Evolutionary conservation across 2,329 filamentous ascomycete species (phyloP).

Genomic region (Endoconidiophora laricicola): DNA sequence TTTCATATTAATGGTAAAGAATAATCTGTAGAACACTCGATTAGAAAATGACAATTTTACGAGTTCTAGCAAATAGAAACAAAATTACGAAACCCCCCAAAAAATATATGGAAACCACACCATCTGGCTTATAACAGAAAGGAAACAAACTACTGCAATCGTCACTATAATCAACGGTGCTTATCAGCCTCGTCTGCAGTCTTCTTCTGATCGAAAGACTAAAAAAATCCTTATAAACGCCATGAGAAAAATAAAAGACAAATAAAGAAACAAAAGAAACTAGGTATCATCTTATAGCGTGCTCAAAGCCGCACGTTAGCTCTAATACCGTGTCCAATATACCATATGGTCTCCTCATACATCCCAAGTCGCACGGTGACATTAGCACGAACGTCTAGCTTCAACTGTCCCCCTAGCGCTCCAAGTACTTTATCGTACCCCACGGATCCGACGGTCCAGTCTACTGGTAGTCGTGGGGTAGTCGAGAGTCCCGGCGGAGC

Average conservation of each 20-base stretch:
- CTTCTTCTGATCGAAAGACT: background rate
- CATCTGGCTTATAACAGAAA: background rate
- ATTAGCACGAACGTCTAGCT: slow-evolving; percentile 60
- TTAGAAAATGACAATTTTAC: no score
- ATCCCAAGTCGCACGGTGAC: slow-evolving; percentile 58
- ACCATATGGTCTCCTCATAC: slow-evolving; percentile 60
- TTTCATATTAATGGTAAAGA: no score
- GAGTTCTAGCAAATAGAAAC: background rate
- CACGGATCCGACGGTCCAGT: slow-evolving; percentile 59
- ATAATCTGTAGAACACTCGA: no score
- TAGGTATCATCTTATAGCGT: background rate
- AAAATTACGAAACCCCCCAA: background rate
- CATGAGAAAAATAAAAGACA: background rate
- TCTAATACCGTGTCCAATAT: slow-evolving; percentile 51
- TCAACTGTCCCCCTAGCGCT: slow-evolving; percentile 64
- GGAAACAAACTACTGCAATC: background rate
- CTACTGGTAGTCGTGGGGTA: slow-evolving; percentile 65
- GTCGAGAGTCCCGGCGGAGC: slow-evolving; percentile 57
- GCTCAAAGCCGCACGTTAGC: slow-evolving; percentile 40
- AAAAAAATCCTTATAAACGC: background rate
- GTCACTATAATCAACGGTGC: no score
- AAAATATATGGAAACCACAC: background rate
- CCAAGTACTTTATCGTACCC: slow-evolving; percentile 69
- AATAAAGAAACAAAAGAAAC: background rate
- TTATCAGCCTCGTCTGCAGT: background rate